Evolutionary conservation across 2,329 filamentous ascomycete species (phyloP).

Genomic region (Fusarium nanum): DNA sequence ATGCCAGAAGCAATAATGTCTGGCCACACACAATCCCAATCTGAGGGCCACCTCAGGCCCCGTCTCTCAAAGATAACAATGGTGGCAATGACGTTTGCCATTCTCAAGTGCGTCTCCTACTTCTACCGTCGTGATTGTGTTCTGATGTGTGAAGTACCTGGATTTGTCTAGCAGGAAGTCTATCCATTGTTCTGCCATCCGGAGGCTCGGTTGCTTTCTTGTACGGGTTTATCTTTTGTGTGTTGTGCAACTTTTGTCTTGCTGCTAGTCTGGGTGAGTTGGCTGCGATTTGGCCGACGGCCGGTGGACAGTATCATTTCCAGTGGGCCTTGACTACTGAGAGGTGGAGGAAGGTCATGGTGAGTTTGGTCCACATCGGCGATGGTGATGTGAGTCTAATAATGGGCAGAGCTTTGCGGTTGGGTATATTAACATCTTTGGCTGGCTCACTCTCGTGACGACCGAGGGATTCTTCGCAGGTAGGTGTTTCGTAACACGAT

Average conservation of each 20-base stretch:
- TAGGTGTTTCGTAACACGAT: too few relatives aligned
- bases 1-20: slow-evolving; percentile 8
- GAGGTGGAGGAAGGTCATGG: slow-evolving; percentile 54
- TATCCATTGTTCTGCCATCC: slow-evolving; percentile 56
- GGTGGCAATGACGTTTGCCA: slow-evolving; percentile 58
- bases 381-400: not conserved
- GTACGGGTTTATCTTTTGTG: slow-evolving; percentile 60
- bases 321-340: slow-evolving; percentile 55
- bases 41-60: slow-evolving; percentile 51
- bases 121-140: rapidly evolving
- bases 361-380: slow-evolving; percentile 7
- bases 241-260: slow-evolving; percentile 57
- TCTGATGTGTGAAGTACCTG: slow-evolving; percentile 40
- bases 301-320: slow-evolving; percentile 60
- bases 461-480: slow-evolving; percentile 58
- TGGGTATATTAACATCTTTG: slow-evolving; percentile 58
- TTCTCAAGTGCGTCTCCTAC: slow-evolving; percentile 51
- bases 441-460: slow-evolving; percentile 59
- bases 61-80: slow-evolving; percentile 56
- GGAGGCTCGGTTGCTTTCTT: slow-evolving; percentile 57
- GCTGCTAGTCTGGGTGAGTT: slow-evolving; percentile 58
- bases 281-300: slow-evolving; percentile 59
- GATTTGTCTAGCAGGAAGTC: slow-evolving; percentile 56
- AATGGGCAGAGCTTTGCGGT: slow-evolving; percentile 58
- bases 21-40: not conserved